phyloP scores from a whole-genome alignment of 192 early-diverging fungal species.

The Podila horticola region DNA sequence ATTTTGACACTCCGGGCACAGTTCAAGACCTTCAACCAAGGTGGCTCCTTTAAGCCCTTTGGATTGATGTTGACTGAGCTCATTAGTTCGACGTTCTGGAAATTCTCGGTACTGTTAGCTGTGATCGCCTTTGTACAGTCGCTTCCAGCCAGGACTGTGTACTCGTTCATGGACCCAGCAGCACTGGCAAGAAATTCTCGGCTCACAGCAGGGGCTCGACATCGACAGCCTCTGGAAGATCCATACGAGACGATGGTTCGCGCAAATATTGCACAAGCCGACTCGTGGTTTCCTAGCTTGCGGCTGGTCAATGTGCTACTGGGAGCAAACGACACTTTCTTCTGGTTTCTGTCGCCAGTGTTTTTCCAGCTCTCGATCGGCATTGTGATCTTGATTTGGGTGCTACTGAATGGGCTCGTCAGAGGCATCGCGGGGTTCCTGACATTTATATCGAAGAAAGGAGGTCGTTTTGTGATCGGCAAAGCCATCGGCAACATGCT shows the following conservation, averaged over 20 bases:
- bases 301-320: slow-evolving; percentile 55
- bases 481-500: slow-evolving; percentile 39
- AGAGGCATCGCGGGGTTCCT: slow-evolving; percentile 7
- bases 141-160: slow-evolving; percentile 9
- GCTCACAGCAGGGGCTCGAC: background rate
- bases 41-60: slow-evolving; percentile 39
- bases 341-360: slow-evolving; percentile 65
- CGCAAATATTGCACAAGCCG: slow-evolving; percentile 16
- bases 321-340: slow-evolving; percentile 63
- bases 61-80: slow-evolving; percentile 37
- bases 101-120: slow-evolving; percentile 31
- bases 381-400: slow-evolving; percentile 54
- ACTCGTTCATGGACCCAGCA: slow-evolving; percentile 6
- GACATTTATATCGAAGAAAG: slow-evolving; percentile 28
- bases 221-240: background rate
- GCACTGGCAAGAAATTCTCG: no score
- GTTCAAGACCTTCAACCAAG: slow-evolving; percentile 54
- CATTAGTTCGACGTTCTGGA: slow-evolving; percentile 32
- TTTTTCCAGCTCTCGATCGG: slow-evolving; percentile 62
- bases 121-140: slow-evolving; percentile 37
- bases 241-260: slow-evolving; percentile 35
- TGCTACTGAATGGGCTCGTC: slow-evolving; percentile 39
- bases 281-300: slow-evolving; percentile 32
- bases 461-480: slow-evolving; percentile 25
- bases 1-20: slow-evolving; percentile 66